Evolutionary conservation across 257 asterid genomes (phyloP), one percentile per base, ranked within the genome.

Genomic region (Datura wrightii): DNA sequence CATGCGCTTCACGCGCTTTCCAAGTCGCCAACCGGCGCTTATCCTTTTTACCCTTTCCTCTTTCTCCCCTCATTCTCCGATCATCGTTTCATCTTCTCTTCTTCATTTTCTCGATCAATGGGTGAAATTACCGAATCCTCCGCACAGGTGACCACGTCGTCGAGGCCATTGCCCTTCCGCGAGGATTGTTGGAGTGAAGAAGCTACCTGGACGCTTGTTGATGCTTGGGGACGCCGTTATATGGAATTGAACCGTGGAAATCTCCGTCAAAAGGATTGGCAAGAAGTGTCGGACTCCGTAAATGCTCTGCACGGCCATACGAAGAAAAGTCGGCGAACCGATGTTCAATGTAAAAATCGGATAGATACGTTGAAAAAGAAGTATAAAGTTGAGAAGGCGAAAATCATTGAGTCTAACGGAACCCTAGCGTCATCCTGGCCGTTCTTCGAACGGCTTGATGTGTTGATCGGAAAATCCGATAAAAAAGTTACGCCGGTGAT

Each of bases 141-240:
- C 85, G 67, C 81, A 60, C 56, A 56, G 76, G 3, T 82, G 87
- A 69, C 93, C 84, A 86, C 94, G 89, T 84, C 92, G 83, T 76
- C 93, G 6, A 88, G 94, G 72, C 90, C 90, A 15, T 69, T 86
- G 15, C 93, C 97, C 5, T 89, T 90, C 82, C 96, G 99, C 2
- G 99, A 93, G 85, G 98, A 94, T 70, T 94, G 98, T 82, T 95
- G 97, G 99, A 89, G 94, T 79, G 97, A 93, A 86, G 97, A 95
- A 86, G 98, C 97, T 0, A 94, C 99, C 0, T 84, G 92, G 19
- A 95, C 99, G 7, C 90, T 95, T 0, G 92, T 94, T 2, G 97
- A 95, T 60, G 90, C 95, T 2, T 95, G 98, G 99, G 98, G 97
- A 0, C 89, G 93, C 31, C 94, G 99, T 1, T 95, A 88, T 82